Evolutionary conservation across 176 grass and related monocot species (phyloP), one percentile per base, ranked within the genome.

Genomic region (Neostapfia colusana): DNA sequence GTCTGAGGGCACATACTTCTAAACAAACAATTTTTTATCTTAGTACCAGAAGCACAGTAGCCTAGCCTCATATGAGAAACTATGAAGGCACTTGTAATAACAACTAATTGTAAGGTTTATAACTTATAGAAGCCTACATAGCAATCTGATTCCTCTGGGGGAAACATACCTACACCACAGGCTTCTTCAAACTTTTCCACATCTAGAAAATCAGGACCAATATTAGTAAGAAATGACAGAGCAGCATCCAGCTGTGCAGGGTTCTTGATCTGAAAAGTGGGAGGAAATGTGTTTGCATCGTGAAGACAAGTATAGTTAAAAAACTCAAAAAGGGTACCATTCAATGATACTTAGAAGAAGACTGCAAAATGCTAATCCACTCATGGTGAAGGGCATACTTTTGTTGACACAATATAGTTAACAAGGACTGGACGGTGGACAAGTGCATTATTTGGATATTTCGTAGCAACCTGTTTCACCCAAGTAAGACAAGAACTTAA

Each of bases 201-300:
- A 66, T 90, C 63, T 45, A 99, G 91, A 72, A 89, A 67, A 60
- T 99, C 95, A 17, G 80, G 85, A 13, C 95, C 95, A 21, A 80
- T 45, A 73, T 82, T 88, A 9, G 65, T 65, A 79, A 99, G 80
- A 90, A 90, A 95, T 74, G 89, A 65, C 31, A 95, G 62, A 39
- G 92, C 82, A 70, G 92, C 89, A 90, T 99, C 92, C 42, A 99
- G 82, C 59, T 95, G 95, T 43, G 92, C 87, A 43, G 87, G 84
- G 70, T 43, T 95, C 83, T 92, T 99, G 55, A 99, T 95, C 95
- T 99, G 87, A 61, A 79, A 77, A 81, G 70, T 71, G 58, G 57
- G 51, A 57, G 58, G 58, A 10, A 65, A 38, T 58, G 74, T 66
- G 48, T 70, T 55, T 27, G 26, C 41, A n/a, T 3, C 2, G 63